Conservation (phyloP, 768 basidiomycete species). For the Arthromyces matolae region DNA sequence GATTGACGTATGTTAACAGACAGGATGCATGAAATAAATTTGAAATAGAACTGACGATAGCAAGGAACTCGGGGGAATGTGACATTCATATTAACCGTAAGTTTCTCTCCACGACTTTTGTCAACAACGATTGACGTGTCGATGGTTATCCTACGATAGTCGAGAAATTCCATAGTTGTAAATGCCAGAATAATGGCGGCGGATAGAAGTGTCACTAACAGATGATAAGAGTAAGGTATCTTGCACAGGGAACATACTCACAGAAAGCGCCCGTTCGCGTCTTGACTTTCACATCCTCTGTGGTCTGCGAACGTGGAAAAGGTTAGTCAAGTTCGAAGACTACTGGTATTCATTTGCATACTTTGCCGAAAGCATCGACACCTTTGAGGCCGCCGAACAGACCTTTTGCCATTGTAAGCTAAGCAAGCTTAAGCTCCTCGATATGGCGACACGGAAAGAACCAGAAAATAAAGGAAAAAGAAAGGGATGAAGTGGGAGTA, state of each 20-base stretch:
- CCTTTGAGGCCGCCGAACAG: conserved; percentile 78
- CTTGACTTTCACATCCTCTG: conserved; percentile 99
- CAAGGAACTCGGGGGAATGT: conserved; percentile 97
- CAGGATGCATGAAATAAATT: not conserved
- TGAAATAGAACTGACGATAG: conserved; percentile 65
- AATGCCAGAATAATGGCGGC: conserved; percentile 90
- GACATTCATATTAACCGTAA: conserved; percentile 87
- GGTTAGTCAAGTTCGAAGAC: conserved; percentile 2
- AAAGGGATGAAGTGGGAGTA: conserved; percentile 14
- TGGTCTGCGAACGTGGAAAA: conserved; percentile 67
- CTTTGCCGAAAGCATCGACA: conserved; percentile 99
- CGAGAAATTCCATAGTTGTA: conserved; percentile 91
- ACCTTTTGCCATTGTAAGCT: conserved; percentile 68
- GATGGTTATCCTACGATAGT: conserved; percentile 82
- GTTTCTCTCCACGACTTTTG: conserved; percentile 89
- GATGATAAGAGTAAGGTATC: conserved; percentile 4
- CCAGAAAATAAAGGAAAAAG: conserved; percentile 21
- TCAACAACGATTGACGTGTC: conserved; percentile 95
- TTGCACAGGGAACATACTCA: conserved; percentile 36
- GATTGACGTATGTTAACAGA: not conserved
- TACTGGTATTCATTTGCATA: conserved; percentile 31
- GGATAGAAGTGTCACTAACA: conserved; percentile 84
- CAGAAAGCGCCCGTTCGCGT: conserved; percentile 90
- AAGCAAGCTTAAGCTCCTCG: conserved; percentile 33
- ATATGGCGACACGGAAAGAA: conserved; percentile 18